Evolutionary conservation across 2,329 filamentous ascomycete genomes (phyloP), one percentile per base, ranked within the genome.

Genomic region (Talaromyces islandicus): DNA sequence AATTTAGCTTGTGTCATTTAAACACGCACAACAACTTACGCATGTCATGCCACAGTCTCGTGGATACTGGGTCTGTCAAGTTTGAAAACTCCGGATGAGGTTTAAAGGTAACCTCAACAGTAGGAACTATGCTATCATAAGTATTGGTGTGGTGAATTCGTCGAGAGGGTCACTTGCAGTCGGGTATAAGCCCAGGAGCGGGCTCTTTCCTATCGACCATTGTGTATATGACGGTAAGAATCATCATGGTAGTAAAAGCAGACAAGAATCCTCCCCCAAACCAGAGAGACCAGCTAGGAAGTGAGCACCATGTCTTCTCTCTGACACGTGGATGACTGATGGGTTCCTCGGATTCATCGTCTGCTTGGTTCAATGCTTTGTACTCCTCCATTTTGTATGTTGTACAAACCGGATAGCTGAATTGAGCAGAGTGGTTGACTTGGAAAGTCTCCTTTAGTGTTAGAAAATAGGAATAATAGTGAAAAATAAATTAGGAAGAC

Each of bases 61-160:
- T 57, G 19, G 41, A 21, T 32, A 30, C 55, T 50, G 55, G 55
- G 30, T 57, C 41, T 0, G 55, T 57, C 38, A 57, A 57, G 32
- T 57, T 57, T 57, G 55, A 57, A 27, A 57, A 57, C 21, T 57
- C 55, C 11, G 55, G 55, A 50, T 57, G 52, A 54, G 52, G 52
- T 14, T 54, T 24, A 29, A 54, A 54, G 19, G 52, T 54, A 11
- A 54, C 52, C 11, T 54, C 52, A 17, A 54, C 52, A 54, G 27
- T 54, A 17, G 52, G 52, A 32, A 54, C 52, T 54, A 54, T 38
- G 27, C 27, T 54, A 54, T 38, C 27, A 24, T 54, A 30, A 54
- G 52, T 19, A 32, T 54, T 9, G 25, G 9, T 54, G 38, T 38
- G 29, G 7, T n/a, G 12, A 1, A 54, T 35, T 21, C 4, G 29